Conservation (phyloP, 345 rosid genomes). For the Brassica carinata region DNA sequence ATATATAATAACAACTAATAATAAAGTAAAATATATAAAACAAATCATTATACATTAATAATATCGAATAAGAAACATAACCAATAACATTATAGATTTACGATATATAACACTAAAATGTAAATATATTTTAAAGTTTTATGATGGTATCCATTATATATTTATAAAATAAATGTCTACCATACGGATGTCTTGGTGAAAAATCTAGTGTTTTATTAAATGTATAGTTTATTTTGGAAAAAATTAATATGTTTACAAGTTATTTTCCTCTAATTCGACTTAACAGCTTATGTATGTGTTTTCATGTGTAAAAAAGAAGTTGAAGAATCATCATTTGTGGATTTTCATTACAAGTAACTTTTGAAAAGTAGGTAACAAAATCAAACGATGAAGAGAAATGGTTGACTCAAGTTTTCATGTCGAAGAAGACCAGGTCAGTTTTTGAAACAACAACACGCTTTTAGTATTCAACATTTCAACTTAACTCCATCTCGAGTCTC, state of each 20-base stretch:
- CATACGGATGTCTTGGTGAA: no score
- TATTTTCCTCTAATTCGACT: neutral
- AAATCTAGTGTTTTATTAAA: neutral
- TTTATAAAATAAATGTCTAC: no score
- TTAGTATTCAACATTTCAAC: slow-evolving; percentile 38
- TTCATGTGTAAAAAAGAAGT: neutral
- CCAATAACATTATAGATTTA: no score
- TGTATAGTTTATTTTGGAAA: neutral
- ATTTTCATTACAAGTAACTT: neutral
- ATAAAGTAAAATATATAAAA: no score
- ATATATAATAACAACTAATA: no score
- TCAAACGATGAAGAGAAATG: slow-evolving; percentile 9
- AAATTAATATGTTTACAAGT: neutral
- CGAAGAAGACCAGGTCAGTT: slow-evolving; percentile 38
- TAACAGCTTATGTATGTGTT: neutral
- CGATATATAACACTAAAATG: no score
- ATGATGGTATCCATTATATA: no score
- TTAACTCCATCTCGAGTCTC: neutral
- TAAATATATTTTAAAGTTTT: no score
- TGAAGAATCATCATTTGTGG: neutral
- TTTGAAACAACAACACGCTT: slow-evolving; percentile 38
- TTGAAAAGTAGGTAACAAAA: neutral
- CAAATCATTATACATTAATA: no score
- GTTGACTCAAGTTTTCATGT: slow-evolving; percentile 23
- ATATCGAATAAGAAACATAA: no score